Evolutionary conservation across 495 filamentous ascomycete genomes (phyloP), one percentile per base, ranked within the genome.

Genomic region (Xylaria flabelliformis): DNA sequence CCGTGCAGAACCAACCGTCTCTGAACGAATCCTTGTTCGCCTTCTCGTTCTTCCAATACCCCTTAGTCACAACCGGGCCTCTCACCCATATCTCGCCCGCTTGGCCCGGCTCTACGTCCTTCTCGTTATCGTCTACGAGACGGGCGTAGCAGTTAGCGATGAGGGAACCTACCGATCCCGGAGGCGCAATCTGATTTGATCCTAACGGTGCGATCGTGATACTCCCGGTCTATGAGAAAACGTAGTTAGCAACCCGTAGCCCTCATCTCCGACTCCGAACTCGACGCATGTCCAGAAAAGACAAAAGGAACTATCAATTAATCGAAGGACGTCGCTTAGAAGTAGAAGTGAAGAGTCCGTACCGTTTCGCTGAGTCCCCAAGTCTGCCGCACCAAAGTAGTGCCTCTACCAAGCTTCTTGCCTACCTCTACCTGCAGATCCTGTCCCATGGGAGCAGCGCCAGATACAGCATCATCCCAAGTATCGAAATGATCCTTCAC

Each of bases 301-400:
- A 62, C 1, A 56, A 39, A 1, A 44, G 10, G 10, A 21, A 3
- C 32, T 44, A 13, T 32, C 15, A 24, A 29, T 36, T 42, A n/a
- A 67, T 29, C 9, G 46, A 66, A 36, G 24, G 26, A 3, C 7
- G n/a, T 24, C 64, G 12, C 6, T 53, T 53, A 7, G 1, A 44
- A 19, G 46, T 9, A 17, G 3, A 7, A 26, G 0, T 6, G 5
- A 19, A n/a, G 53, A 17, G 29, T 5, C 10, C 34, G 5, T 73
- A 73, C 71, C 29, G 83, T 84, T 86, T 93, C 91, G 29, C 90
- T 93, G 83, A 93, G 87, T 0, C 92, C 93, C 89, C 91, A 94
- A 0, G 90, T 91, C 76, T 94, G 93, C 67, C 85, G 88, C 24
- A 83, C 51, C n/a, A 73, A 64, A 79, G 85, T 72, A 75, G 70